Conservation (phyloP, 2,329 filamentous ascomycete genomes). For the Trematosphaeria pertusa region DNA sequence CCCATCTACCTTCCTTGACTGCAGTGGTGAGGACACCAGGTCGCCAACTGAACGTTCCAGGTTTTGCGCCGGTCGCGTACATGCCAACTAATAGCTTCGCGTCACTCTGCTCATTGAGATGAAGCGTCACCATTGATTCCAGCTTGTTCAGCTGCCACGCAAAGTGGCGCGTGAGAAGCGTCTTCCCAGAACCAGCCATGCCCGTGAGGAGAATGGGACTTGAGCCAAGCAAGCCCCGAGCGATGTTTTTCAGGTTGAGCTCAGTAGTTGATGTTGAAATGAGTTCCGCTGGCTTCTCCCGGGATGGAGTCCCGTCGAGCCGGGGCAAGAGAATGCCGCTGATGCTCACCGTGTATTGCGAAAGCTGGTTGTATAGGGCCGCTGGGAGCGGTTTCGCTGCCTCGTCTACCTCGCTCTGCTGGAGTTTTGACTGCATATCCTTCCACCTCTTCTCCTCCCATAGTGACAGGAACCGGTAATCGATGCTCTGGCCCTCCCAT, state of each 20-base stretch:
- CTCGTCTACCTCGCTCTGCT: slow-evolving; percentile 6
- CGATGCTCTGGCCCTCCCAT: slow-evolving; percentile 78
- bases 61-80: slow-evolving; percentile 87
- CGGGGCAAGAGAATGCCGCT: slow-evolving; percentile 49
- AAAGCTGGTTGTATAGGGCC: slow-evolving; percentile 29
- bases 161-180: slow-evolving; percentile 80
- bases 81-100: slow-evolving; percentile 95
- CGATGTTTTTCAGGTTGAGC: slow-evolving; percentile 74
- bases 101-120: slow-evolving; percentile 97
- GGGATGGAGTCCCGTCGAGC: slow-evolving; percentile 36
- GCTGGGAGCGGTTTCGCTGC: neutral
- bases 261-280: slow-evolving; percentile 76
- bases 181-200: slow-evolving; percentile 88
- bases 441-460: slow-evolving; percentile 67
- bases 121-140: slow-evolving; percentile 86
- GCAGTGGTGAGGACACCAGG: slow-evolving; percentile 93
- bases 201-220: slow-evolving; percentile 84
- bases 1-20: slow-evolving; percentile 92
- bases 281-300: slow-evolving; percentile 34
- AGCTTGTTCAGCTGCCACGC: slow-evolving; percentile 81
- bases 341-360: slow-evolving; percentile 41
- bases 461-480: slow-evolving; percentile 76
- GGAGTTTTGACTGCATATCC: slow-evolving; percentile 20
- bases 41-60: slow-evolving; percentile 90
- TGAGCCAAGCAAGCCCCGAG: slow-evolving; percentile 68